These are phyloP conservation scores for Pichia sp. DNA, from an alignment of 1,139 yeast species.

Conservation along the genomic window DNA sequence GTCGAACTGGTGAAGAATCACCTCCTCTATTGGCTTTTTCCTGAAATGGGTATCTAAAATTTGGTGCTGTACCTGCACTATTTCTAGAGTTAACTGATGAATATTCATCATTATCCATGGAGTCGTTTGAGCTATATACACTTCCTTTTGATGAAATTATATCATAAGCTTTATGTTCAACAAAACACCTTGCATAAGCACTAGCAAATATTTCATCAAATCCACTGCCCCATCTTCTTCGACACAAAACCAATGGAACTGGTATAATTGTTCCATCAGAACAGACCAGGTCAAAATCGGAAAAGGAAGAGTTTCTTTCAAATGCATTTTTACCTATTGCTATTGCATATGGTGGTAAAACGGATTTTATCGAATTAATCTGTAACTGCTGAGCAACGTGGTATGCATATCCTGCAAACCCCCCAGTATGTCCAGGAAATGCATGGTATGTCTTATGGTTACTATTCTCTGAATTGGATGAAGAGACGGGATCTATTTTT, in stretches of 20 bases:
- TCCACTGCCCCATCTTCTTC: conserved; percentile 71
- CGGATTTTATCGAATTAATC: conserved; percentile 58
- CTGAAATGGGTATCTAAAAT: conserved; percentile 62
- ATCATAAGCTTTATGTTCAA: conserved; percentile 29
- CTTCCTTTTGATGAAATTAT: conserved; percentile 6
- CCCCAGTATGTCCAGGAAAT: conserved; percentile 7
- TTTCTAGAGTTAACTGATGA: conserved; percentile 4
- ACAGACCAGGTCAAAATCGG: conserved; percentile 67
- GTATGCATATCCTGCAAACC: conserved; percentile 64
- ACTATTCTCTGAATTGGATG: conserved; percentile 5
- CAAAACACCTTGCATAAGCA: conserved; percentile 56
- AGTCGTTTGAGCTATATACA: conserved; percentile 3
- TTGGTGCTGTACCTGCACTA: conserved; percentile 23
- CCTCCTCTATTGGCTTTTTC: conserved; percentile 27
- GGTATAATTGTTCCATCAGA: conserved; percentile 61
- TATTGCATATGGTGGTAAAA: conserved; percentile 69
- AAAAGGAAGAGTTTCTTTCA: conserved; percentile 55
- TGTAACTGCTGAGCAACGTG: conserved; percentile 67
- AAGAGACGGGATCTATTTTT: conserved; percentile 2
- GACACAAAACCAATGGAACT: conserved; percentile 50
- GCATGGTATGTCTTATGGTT: background rate
- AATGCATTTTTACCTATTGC: conserved; percentile 70
- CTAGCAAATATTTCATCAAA: conserved; percentile 55
- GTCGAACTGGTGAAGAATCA: conserved; percentile 7
- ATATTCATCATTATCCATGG: conserved; percentile 7